phyloP scores from a whole-genome alignment of 2,329 filamentous ascomycete genomes.

The Proliferodiscus dingleyae region DNA sequence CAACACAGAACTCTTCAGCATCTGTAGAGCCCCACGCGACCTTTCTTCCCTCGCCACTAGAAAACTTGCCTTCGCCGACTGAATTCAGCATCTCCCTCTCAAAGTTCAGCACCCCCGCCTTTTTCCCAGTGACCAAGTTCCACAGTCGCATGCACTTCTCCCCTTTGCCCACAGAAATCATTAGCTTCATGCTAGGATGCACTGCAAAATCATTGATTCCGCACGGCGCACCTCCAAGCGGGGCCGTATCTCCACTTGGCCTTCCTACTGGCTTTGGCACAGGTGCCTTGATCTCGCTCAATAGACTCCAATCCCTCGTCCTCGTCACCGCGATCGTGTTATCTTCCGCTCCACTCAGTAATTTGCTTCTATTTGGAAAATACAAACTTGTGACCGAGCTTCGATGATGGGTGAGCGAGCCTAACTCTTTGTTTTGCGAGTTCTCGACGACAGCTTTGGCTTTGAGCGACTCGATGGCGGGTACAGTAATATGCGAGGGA shows the following conservation, averaged over 20 bases:
- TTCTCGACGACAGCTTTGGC: constrained; percentile 77
- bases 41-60: constrained; percentile 74
- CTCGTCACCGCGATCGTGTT: constrained; percentile 84
- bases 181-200: constrained; percentile 93
- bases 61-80: constrained; percentile 70
- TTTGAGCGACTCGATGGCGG: constrained; percentile 60
- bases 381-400: constrained; percentile 73
- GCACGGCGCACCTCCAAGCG: constrained; percentile 72
- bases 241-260: constrained; percentile 85
- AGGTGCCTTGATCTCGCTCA: constrained; percentile 85
- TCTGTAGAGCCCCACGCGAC: constrained; percentile 74
- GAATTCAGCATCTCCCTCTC: constrained; percentile 65
- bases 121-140: constrained; percentile 96
- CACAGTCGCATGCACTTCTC: constrained; percentile 90
- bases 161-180: constrained; percentile 86
- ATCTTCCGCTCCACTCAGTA: constrained; percentile 85
- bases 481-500: constrained; percentile 52
- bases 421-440: constrained; percentile 80
- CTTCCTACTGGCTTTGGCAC: constrained; percentile 74
- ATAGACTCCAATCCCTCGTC: constrained; percentile 81
- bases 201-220: constrained; percentile 94
- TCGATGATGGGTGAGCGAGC: constrained; percentile 79
- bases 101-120: constrained; percentile 89
- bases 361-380: constrained; percentile 82
- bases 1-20: constrained; percentile 81